Conservation (phyloP, 140 eudicot genomes). For the Flaveria floridana region DNA sequence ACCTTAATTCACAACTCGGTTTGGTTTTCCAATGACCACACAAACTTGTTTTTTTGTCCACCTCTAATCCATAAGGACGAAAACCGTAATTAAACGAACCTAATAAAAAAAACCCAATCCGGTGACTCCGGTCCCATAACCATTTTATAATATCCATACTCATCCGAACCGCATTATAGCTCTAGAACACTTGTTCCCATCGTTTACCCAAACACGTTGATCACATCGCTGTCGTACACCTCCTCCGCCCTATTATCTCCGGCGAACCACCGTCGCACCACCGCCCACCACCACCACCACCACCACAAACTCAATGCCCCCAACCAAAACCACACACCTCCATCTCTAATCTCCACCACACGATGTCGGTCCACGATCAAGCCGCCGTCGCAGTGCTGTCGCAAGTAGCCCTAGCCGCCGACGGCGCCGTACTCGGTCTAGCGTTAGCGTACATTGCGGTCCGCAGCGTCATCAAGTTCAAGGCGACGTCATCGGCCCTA, state of each 20-base stretch:
- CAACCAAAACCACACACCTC: not conserved
- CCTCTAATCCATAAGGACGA: too few relatives aligned
- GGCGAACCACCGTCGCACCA: conserved; percentile 6
- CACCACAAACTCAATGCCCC: conserved; percentile 20
- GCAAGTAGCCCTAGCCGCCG: conserved; percentile 72
- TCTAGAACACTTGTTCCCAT: not conserved
- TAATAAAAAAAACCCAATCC: too few relatives aligned
- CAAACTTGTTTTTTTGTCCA: too few relatives aligned
- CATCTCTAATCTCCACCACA: conserved; percentile 10
- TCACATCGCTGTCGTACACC: not conserved
- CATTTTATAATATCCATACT: not conserved
- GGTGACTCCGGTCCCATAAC: too few relatives aligned
- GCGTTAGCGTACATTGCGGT: conserved; percentile 75
- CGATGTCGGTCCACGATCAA: conserved; percentile 82
- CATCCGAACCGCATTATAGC: not conserved
- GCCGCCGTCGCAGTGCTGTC: conserved; percentile 66
- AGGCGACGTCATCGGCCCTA: conserved; percentile 62
- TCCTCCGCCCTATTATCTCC: conserved; percentile 27
- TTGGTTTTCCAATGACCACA: too few relatives aligned
- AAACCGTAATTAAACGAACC: too few relatives aligned
- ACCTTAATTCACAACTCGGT: too few relatives aligned
- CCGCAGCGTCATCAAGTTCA: conserved; percentile 55
- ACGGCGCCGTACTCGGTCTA: conserved; percentile 83
- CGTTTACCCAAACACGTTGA: conserved; percentile 15
- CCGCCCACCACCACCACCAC: not conserved